A percentile compares a stretch with the other conserved stretches of the same genome.
These are phyloP conservation scores for Cyberlindnera mississippiensis DNA, from an alignment of 805 yeast genomes.

Conservation along the genomic window DNA sequence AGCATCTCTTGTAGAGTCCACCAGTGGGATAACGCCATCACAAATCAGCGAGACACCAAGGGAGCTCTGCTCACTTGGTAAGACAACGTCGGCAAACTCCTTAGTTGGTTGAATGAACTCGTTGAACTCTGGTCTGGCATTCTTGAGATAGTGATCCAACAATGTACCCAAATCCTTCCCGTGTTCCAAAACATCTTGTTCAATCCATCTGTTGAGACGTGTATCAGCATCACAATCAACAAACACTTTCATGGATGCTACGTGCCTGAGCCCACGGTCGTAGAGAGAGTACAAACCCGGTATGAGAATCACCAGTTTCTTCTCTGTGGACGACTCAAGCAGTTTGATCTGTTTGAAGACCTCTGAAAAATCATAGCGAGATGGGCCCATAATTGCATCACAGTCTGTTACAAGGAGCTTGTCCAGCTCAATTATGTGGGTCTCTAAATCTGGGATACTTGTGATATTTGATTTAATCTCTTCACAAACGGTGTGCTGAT, in stretches of 20 bases:
- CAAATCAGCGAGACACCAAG: slow-evolving; percentile 56
- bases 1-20: neutral
- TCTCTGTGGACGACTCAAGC: neutral
- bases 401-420: slow-evolving; percentile 28
- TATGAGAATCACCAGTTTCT: slow-evolving; percentile 42
- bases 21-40: slow-evolving; percentile 48
- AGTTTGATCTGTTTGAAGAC: slow-evolving; percentile 19
- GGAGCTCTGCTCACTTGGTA: slow-evolving; percentile 65
- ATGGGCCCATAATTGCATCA: slow-evolving; percentile 7
- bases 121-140: slow-evolving; percentile 62
- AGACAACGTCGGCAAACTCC: slow-evolving; percentile 66
- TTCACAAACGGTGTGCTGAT: slow-evolving; percentile 29
- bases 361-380: slow-evolving; percentile 29
- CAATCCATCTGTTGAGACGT: slow-evolving; percentile 75
- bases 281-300: slow-evolving; percentile 81
- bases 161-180: slow-evolving; percentile 27
- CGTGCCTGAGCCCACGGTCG: slow-evolving; percentile 48
- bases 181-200: slow-evolving; percentile 25
- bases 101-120: slow-evolving; percentile 65
- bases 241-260: slow-evolving; percentile 66
- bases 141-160: slow-evolving; percentile 44
- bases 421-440: slow-evolving; percentile 42
- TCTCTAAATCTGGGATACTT: slow-evolving; percentile 24
- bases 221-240: slow-evolving; percentile 85
- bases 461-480: slow-evolving; percentile 33